Conservation (phyloP, 2,329 filamentous ascomycete genomes). For the Penicillium sp. region DNA sequence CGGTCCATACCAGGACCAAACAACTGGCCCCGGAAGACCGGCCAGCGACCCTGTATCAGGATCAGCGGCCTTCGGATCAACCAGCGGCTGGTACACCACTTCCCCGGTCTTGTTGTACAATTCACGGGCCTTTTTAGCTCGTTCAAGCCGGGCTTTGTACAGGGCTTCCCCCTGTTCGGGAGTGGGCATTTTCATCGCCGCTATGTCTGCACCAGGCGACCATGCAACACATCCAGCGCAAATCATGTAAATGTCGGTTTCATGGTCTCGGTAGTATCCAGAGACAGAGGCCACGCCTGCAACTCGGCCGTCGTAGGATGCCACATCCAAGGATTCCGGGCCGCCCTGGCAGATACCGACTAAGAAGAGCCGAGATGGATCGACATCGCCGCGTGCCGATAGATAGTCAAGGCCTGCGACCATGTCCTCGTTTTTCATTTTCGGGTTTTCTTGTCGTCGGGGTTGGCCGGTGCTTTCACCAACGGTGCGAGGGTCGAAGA, state of each 20-base stretch:
- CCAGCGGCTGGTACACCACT: conserved; percentile 29
- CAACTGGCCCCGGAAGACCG: conserved; percentile 28
- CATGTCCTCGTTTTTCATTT: conserved; percentile 33
- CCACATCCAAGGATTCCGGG: conserved; percentile 30
- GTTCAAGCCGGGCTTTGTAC: conserved; percentile 24
- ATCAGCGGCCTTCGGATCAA: conserved; percentile 25
- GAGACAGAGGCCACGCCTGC: conserved; percentile 24
- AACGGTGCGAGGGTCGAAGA: conserved; percentile 33
- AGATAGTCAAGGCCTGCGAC: conserved; percentile 31
- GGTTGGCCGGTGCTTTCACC: conserved; percentile 31
- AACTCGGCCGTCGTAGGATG: conserved; percentile 26
- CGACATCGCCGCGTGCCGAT: conserved; percentile 23
- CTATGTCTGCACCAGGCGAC: conserved; percentile 25
- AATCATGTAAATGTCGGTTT: conserved; percentile 32
- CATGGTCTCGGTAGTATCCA: conserved; percentile 30
- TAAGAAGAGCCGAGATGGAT: conserved; percentile 27
- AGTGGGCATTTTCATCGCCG: conserved; percentile 27
- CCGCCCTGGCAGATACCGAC: conserved; percentile 32
- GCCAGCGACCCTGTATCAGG: conserved; percentile 23
- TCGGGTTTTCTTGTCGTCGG: conserved; percentile 29
- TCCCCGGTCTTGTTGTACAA: conserved; percentile 29
- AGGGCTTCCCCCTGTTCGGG: conserved; percentile 29
- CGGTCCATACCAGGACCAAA: conserved; percentile 33
- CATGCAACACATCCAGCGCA: conserved; percentile 29
- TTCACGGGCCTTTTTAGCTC: conserved; percentile 25